Evolutionary conservation across 2,329 filamentous ascomycete species (phyloP).

Genomic region (Annulohypoxylon truncatum): DNA sequence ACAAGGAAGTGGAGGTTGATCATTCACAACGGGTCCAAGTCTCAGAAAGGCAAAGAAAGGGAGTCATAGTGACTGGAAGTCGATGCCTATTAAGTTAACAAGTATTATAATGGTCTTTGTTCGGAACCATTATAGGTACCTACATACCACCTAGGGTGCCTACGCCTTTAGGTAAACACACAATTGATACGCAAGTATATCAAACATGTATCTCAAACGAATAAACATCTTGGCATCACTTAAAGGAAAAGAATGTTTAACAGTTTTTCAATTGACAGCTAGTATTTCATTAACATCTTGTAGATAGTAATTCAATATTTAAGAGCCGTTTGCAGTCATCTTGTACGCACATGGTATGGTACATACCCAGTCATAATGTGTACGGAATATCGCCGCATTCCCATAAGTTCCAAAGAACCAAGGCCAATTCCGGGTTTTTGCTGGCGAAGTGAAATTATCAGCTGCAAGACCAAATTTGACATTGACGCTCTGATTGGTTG

Average conservation of each 20-base stretch:
- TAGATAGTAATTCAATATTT: slow-evolving; percentile 13
- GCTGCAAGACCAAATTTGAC: slow-evolving; percentile 43
- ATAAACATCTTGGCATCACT: background rate
- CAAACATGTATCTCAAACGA: background rate
- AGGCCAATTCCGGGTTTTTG: slow-evolving; percentile 36
- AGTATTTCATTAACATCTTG: background rate
- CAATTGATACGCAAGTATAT: background rate
- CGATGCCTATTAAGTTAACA: background rate
- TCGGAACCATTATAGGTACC: background rate
- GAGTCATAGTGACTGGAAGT: background rate
- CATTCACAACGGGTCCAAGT: background rate
- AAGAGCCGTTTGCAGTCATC: slow-evolving; percentile 18
- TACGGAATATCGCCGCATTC: slow-evolving; percentile 35
- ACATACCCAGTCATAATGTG: background rate
- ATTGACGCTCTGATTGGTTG: slow-evolving; percentile 30
- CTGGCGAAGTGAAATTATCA: slow-evolving; percentile 45
- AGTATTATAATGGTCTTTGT: background rate
- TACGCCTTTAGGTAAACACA: background rate
- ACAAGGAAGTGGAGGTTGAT: background rate
- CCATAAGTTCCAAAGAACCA: slow-evolving; percentile 23
- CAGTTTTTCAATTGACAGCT: background rate
- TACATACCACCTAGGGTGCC: too few relatives aligned
- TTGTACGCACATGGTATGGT: background rate
- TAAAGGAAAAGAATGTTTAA: background rate
- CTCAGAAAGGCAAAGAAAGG: background rate